Evolutionary conservation across 345 rosid genomes (phyloP), one percentile per base, ranked within the genome.

Genomic region (Citropsis articulata): DNA sequence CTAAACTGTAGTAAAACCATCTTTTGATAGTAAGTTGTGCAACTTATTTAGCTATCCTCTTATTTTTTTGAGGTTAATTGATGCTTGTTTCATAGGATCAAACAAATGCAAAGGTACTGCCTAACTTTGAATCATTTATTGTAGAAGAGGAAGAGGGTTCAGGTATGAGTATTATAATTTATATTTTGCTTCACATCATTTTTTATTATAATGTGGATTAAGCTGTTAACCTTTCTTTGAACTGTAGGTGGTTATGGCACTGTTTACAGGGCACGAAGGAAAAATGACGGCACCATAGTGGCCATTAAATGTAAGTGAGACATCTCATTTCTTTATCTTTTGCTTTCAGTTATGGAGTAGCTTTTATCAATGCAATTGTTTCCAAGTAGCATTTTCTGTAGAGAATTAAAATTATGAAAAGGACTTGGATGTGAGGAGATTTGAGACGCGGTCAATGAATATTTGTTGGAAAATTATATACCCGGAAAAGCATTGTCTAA

Each of bases 71-170:
- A 31, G 31, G 35, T 24, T n/a, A 56, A 42, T 55, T 69, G 53
- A 60, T 77, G 36, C 22, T 57, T 75, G 62, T 63, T 81, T 78
- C 80, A 75, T 71, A 91, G 98, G 93, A 89, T 79, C 85, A 76
- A 82, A 27, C 27, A 59, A 87, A 81, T 84, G 71, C 84, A 62
- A 85, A 88, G 80, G 60, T 63, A 40, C 79, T 89, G 73, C 99
- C 99, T 30, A 75, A 72, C 48, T 96, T 96, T 87, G 98, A 96
- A 57, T 85, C 91, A 77, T 94, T 83, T 79, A 78, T 82, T 63
- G 88, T 92, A 30, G 92, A 90, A 85, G 95, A 88, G 79, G 94
- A 94, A 85, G 99, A 91, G 81, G 99, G 98, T 67, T 94, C 99
- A 85, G 98, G 99, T 92, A 90, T 36, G 53, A 50, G 27, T 71